phyloP scores from a whole-genome alignment of 1,139 yeast genomes.

The Hemisphaericaspora xylanilytica region DNA sequence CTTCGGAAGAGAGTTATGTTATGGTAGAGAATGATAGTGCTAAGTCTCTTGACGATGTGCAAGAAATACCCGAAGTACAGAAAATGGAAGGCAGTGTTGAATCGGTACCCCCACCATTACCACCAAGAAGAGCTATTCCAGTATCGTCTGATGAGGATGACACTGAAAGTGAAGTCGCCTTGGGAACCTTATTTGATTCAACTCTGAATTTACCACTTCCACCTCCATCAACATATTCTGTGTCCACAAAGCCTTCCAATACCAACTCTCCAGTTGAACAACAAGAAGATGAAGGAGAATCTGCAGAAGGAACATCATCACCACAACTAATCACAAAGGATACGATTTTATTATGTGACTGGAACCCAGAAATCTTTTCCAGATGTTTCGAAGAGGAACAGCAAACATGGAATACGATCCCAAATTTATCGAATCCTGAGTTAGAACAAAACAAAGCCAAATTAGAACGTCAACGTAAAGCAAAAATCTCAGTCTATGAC shows the following conservation, averaged over 20 bases:
- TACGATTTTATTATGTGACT: slow-evolving; percentile 68
- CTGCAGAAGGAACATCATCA: slow-evolving; percentile 4
- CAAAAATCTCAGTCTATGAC: slow-evolving; percentile 64
- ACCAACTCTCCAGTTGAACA: slow-evolving; percentile 22
- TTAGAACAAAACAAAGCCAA: slow-evolving; percentile 45
- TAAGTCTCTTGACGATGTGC: background rate
- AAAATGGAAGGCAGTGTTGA: background rate
- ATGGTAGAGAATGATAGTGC: slow-evolving; percentile 17
- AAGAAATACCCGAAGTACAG: background rate
- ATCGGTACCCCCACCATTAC: slow-evolving; percentile 9
- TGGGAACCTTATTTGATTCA: slow-evolving; percentile 32
- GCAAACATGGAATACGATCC: slow-evolving; percentile 55
- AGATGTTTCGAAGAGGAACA: slow-evolving; percentile 49
- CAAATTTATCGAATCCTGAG: slow-evolving; percentile 49
- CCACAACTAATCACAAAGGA: slow-evolving; percentile 31
- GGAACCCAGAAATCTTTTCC: slow-evolving; percentile 52
- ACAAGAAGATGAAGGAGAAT: slow-evolving; percentile 6
- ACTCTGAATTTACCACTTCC: slow-evolving; percentile 20
- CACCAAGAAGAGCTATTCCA: slow-evolving; percentile 6
- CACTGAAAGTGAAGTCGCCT: slow-evolving; percentile 17
- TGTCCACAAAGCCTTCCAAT: slow-evolving; percentile 21
- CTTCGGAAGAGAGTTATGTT: slow-evolving; percentile 21
- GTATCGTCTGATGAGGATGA: slow-evolving; percentile 15
- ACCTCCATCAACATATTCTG: slow-evolving; percentile 20
- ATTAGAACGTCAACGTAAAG: slow-evolving; percentile 39